Percentiles rank a stretch among this genome's conserved stretches.
Evolutionary conservation across 1,284 basidiomycete species (phyloP).

Genomic region (Dichomitus squalens): DNA sequence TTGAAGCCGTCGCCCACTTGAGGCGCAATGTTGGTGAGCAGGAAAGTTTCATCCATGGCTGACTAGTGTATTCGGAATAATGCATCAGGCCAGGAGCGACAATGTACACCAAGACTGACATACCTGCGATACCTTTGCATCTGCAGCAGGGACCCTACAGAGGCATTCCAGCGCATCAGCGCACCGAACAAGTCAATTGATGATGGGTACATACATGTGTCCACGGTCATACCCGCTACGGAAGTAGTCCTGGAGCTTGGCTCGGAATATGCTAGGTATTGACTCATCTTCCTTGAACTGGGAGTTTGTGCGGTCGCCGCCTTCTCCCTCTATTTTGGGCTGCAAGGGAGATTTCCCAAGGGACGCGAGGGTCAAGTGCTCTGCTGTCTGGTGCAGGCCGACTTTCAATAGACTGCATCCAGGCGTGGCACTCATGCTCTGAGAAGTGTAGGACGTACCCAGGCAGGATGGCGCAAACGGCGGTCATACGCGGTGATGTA

Average conservation of each 20-base stretch:
- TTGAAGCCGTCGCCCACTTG: constrained; percentile 99
- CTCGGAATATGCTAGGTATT: constrained; percentile 81
- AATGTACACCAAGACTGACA: constrained; percentile 5
- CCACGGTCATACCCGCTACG: constrained; percentile 95
- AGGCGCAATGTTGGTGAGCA: constrained; percentile 95
- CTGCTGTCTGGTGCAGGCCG: constrained; percentile 70
- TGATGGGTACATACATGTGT: constrained; percentile 73
- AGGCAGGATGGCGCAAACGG: constrained; percentile 87
- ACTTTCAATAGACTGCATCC: too few relatives aligned
- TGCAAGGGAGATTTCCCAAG: constrained; percentile 53
- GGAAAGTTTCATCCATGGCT: constrained; percentile 98
- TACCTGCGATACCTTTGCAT: constrained; percentile 87
- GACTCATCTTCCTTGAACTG: constrained; percentile 84
- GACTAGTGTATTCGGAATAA: constrained; percentile 45
- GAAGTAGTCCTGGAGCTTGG: constrained; percentile 90
- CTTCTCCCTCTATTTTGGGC: constrained; percentile 34
- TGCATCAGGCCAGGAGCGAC: neutral
- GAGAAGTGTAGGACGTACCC: constrained; percentile 55
- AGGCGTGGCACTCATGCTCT: neutral
- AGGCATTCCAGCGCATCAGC: neutral
- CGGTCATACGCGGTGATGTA: constrained; percentile 94
- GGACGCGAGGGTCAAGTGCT: constrained; percentile 84
- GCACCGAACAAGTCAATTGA: neutral
- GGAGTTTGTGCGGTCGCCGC: constrained; percentile 78
- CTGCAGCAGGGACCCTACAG: constrained; percentile 92